Conservation (phyloP, 352 stramenopile species). For the Aphanomyces astaci region DNA sequence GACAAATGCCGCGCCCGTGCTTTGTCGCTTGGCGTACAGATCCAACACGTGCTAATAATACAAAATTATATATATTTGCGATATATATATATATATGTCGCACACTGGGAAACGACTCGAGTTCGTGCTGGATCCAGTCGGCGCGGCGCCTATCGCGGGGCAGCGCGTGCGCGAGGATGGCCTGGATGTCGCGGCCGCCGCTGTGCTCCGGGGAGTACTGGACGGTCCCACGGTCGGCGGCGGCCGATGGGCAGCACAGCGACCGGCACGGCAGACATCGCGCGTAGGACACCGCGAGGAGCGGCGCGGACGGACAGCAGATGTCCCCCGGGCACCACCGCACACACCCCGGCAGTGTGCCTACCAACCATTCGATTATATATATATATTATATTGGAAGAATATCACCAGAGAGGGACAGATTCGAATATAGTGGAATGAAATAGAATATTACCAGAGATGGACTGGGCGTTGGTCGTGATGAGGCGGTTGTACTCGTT, state of each 20-base stretch:
- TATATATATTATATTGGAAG: neutral
- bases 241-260: slow-evolving; percentile 14
- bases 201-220: slow-evolving; percentile 21
- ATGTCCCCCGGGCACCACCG: too few relatives aligned
- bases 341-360: slow-evolving; percentile 61
- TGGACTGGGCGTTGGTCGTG: slow-evolving; percentile 26
- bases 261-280: slow-evolving; percentile 47
- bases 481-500: slow-evolving; percentile 50
- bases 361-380: slow-evolving; percentile 35
- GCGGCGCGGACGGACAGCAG: too few relatives aligned
- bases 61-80: neutral
- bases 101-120: slow-evolving; percentile 20
- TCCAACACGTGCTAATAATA: slow-evolving; percentile 16
- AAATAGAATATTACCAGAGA: neutral
- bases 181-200: slow-evolving; percentile 31
- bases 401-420: too few relatives aligned
- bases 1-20: slow-evolving; percentile 60
- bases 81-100: neutral
- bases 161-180: slow-evolving; percentile 16
- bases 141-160: slow-evolving; percentile 4
- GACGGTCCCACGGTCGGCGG: too few relatives aligned
- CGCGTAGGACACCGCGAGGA: slow-evolving; percentile 38
- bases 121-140: slow-evolving; percentile 4
- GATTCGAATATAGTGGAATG: too few relatives aligned
- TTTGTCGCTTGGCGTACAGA: slow-evolving; percentile 43